Base-by-base conservation (phyloP, 495 filamentous ascomycete genomes). In the Podospora didyma region DNA sequence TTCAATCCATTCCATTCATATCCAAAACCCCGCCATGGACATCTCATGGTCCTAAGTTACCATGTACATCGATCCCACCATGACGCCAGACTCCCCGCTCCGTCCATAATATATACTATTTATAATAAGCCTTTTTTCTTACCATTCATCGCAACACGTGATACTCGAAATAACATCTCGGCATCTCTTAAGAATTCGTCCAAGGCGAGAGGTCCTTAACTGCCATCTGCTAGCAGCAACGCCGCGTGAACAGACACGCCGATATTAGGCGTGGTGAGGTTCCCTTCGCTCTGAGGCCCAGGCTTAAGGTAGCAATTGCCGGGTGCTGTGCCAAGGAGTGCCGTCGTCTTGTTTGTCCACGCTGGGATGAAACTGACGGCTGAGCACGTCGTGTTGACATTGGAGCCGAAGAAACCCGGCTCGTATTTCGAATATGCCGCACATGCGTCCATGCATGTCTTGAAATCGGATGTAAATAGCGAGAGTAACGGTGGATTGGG, bases 291-390 rank as follows among this genome's bases (percentile, higher is more conserved):
- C 57, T 72, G 68, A 10, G 71, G 70, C 0, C 72, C 72, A 0
- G 70, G 65, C 52, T 79, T 77, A 21, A 79, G 63, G 55, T 76
- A 79, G 46, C 76, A 79, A 52, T 77, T 77, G 7, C 76, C 76
- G 2, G 73, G 69, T 17, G 75, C 69, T 11, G 51, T 46, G 7
- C 62, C 67, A 0, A 46, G 42, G 1, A 39, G 19, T 12, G 75
- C 75, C 22, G 45, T 45, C 2, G 58, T 53, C 11, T 71, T 70
- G 56, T 66, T 67, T 11, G 69, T 73, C 76, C 76, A 79, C 9
- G 56, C 60, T 0, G 76, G 74, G 50, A 79, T 69, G 55, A 71
- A 79, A 46, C 69, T 76, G 14, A 79, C 70, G 7, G 62, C 76
- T 0, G 52, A 56, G 54, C 76, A 79, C 1, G 66, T 75, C 14